A percentile compares a stretch with the other conserved stretches of the same genome.
phyloP scores from a whole-genome alignment of 352 stramenopile genomes.

The Paralagenidium karlingii region DNA sequence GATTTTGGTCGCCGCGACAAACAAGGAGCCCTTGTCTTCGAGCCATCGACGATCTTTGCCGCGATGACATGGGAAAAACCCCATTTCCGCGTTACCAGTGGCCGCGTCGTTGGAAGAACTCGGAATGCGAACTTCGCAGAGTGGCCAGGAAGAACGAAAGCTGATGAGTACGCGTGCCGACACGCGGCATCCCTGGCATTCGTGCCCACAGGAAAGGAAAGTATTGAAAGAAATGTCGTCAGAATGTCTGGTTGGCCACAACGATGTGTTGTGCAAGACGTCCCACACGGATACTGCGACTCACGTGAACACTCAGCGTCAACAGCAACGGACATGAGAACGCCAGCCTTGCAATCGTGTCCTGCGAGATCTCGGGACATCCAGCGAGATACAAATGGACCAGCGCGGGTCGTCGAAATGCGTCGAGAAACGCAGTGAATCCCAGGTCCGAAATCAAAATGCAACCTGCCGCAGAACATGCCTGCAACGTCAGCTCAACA shows the following conservation, averaged over 20 bases:
- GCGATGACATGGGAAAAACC: slow-evolving; percentile 50
- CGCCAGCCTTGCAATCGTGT: slow-evolving; percentile 39
- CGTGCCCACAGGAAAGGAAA: background rate
- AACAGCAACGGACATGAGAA: slow-evolving; percentile 52
- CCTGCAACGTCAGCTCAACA: no score
- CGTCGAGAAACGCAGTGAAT: slow-evolving; percentile 32
- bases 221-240: background rate
- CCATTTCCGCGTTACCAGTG: slow-evolving; percentile 16
- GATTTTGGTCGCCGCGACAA: slow-evolving; percentile 41
- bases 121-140: slow-evolving; percentile 30
- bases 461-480: no score
- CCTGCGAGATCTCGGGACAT: slow-evolving; percentile 48
- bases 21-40: slow-evolving; percentile 34
- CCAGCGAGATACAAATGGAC: slow-evolving; percentile 40
- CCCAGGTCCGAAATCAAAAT: slow-evolving; percentile 33
- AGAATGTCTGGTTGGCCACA: background rate
- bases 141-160: slow-evolving; percentile 51
- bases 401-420: slow-evolving; percentile 34
- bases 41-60: slow-evolving; percentile 55
- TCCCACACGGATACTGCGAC: no score
- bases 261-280: no score
- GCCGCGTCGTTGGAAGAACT: slow-evolving; percentile 7
- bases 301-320: slow-evolving; percentile 40
- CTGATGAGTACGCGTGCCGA: slow-evolving; percentile 43
- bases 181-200: slow-evolving; percentile 31